Conservation (phyloP, 2,329 filamentous ascomycete genomes). For the Zasmidium angulare region DNA sequence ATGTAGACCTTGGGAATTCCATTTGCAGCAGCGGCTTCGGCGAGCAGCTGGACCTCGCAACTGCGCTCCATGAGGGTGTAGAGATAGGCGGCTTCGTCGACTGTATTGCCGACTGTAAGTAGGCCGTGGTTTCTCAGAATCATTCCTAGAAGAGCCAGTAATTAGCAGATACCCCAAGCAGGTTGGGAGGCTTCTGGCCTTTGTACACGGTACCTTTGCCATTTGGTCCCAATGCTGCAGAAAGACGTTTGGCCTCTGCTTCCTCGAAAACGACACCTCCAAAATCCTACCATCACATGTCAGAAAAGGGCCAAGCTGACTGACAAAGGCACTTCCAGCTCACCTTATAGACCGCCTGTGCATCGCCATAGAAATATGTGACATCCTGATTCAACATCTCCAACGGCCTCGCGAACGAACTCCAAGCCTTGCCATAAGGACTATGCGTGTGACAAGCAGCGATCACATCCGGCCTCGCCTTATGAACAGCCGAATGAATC, state of each 20-base stretch:
- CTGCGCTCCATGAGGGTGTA: slow-evolving; percentile 68
- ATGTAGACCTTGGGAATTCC: slow-evolving; percentile 54
- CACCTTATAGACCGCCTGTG: slow-evolving; percentile 60
- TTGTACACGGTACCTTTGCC: no score
- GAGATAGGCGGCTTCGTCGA: slow-evolving; percentile 72
- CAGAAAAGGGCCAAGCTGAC: no score
- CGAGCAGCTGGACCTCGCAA: slow-evolving; percentile 66
- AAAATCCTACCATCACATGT: slow-evolving; percentile 47
- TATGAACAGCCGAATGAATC: slow-evolving; percentile 70
- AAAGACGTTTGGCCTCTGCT: slow-evolving; percentile 66
- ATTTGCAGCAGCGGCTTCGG: slow-evolving; percentile 64
- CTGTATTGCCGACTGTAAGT: slow-evolving; percentile 67
- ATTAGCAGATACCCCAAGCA: no score
- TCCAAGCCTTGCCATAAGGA: slow-evolving; percentile 67
- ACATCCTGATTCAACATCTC: slow-evolving; percentile 72
- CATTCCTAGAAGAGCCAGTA: no score
- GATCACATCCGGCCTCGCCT: slow-evolving; percentile 66
- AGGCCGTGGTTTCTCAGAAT: slow-evolving; percentile 73
- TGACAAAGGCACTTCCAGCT: neutral
- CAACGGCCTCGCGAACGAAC: slow-evolving; percentile 61
- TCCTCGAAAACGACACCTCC: slow-evolving; percentile 62
- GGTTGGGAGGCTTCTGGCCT: no score
- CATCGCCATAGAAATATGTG: slow-evolving; percentile 61
- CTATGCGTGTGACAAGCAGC: slow-evolving; percentile 70
- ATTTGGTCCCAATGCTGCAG: slow-evolving; percentile 60